Percentiles rank a stretch among this genome's conserved stretches.
These are phyloP conservation scores for Chaetomium globosum DNA, from an alignment of 2,329 filamentous ascomycete species.

Conservation along the genomic window DNA sequence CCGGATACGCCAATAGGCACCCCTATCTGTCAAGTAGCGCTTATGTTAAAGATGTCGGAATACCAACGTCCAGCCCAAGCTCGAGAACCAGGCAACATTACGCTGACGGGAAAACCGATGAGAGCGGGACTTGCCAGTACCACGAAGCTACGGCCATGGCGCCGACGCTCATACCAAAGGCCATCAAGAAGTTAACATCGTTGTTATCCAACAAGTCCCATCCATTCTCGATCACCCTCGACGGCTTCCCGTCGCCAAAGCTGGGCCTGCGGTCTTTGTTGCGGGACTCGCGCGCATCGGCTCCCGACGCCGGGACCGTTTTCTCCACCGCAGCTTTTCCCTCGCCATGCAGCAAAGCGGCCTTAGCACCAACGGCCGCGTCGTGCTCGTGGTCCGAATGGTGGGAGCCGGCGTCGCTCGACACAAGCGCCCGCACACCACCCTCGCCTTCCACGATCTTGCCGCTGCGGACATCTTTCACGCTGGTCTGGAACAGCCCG, in stretches of 20 bases:
- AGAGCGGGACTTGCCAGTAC: constrained; percentile 61
- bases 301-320: constrained; percentile 41
- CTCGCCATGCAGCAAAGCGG: constrained; percentile 49
- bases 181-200: constrained; percentile 92
- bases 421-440: constrained; percentile 60
- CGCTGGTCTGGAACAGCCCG: constrained; percentile 80
- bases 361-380: constrained; percentile 47
- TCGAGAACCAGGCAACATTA: neutral
- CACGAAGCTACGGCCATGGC: constrained; percentile 69
- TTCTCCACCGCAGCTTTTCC: constrained; percentile 49
- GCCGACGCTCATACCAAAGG: constrained; percentile 74
- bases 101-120: constrained; percentile 37
- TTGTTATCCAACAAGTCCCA: constrained; percentile 89
- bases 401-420: constrained; percentile 40
- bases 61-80: neutral
- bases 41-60: neutral
- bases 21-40: neutral
- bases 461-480: constrained; percentile 78
- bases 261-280: constrained; percentile 55
- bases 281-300: constrained; percentile 45
- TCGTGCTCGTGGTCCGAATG: constrained; percentile 31
- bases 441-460: constrained; percentile 88
- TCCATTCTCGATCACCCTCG: constrained; percentile 65
- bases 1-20: neutral
- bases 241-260: constrained; percentile 60